Conservation (phyloP, 2,329 filamentous ascomycete species). For the Fusarium sublunatum region DNA sequence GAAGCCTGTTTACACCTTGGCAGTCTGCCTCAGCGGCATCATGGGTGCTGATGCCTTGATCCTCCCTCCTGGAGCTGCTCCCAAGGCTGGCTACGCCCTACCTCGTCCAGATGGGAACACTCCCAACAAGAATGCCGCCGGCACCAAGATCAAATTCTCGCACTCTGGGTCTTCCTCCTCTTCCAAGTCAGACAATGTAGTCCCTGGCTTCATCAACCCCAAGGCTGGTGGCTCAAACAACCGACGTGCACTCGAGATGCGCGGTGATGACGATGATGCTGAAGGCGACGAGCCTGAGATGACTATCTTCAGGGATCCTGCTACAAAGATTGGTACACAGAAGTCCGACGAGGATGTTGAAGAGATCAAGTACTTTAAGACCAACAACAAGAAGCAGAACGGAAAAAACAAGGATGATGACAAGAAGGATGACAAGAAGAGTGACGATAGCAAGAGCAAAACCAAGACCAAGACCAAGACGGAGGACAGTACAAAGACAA, state of each 20-base stretch:
- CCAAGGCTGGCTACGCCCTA: conserved; percentile 19
- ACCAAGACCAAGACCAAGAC: not conserved
- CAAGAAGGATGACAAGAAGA: not conserved
- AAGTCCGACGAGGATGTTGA: not conserved
- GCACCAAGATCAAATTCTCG: conserved; percentile 4
- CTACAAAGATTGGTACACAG: not conserved
- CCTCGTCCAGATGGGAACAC: not conserved
- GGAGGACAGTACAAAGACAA: not conserved
- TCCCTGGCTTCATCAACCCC: conserved; percentile 6
- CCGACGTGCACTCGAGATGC: not conserved
- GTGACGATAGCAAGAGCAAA: too few relatives aligned
- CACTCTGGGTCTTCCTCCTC: not conserved
- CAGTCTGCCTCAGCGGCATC: conserved; percentile 6
- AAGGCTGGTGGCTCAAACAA: not conserved
- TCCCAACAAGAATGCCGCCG: conserved; percentile 5
- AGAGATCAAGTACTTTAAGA: conserved; percentile 8
- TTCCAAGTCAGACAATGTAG: not conserved
- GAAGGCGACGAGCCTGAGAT: not conserved
- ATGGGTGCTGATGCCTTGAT: conserved; percentile 15
- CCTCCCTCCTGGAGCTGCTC: not conserved
- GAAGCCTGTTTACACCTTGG: conserved; percentile 12
- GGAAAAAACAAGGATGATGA: conserved; percentile 1
- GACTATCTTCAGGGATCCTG: not conserved
- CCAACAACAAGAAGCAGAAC: conserved; percentile 11
- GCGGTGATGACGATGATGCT: not conserved